Evolutionary conservation across 805 yeast species (phyloP).

Genomic region (Saccharomyces eubayanus): DNA sequence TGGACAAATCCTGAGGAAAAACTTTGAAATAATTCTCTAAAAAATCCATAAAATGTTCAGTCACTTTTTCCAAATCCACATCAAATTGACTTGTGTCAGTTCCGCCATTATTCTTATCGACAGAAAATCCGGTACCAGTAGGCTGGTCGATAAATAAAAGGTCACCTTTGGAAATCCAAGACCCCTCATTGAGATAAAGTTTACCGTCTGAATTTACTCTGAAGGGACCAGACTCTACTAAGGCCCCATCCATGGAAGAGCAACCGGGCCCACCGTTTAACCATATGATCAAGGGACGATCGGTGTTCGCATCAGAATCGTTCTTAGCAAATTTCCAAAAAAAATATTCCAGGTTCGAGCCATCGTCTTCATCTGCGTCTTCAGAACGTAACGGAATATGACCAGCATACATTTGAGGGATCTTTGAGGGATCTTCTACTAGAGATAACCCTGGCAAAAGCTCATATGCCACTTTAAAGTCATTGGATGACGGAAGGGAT

Average conservation of each 20-base stretch:
- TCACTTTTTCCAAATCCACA: constrained; percentile 47
- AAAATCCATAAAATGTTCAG: constrained; percentile 55
- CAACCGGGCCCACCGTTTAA: constrained; percentile 98
- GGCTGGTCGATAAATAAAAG: constrained; percentile 90
- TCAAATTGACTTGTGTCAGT: constrained; percentile 26
- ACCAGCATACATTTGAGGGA: constrained; percentile 51
- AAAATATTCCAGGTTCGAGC: constrained; percentile 47
- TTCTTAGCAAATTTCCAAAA: constrained; percentile 58
- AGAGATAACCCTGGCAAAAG: constrained; percentile 24
- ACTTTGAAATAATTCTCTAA: constrained; percentile 54
- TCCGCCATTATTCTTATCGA: constrained; percentile 7
- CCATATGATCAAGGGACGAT: constrained; percentile 64
- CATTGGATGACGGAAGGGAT: constrained; percentile 7
- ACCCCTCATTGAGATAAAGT: constrained; percentile 54
- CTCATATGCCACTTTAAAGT: constrained; percentile 22
- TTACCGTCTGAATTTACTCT: constrained; percentile 43
- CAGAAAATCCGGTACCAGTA: constrained; percentile 85
- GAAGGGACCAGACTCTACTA: constrained; percentile 87
- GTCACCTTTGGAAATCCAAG: constrained; percentile 79
- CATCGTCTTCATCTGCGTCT: constrained; percentile 33
- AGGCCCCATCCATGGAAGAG: constrained; percentile 94
- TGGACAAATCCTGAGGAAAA: constrained; percentile 62
- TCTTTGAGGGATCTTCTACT: constrained; percentile 11
- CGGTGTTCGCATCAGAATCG: constrained; percentile 18
- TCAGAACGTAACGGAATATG: constrained; percentile 41